Base-by-base conservation (phyloP, 192 early-diverging fungal species). In the Backusella psychrophila region DNA sequence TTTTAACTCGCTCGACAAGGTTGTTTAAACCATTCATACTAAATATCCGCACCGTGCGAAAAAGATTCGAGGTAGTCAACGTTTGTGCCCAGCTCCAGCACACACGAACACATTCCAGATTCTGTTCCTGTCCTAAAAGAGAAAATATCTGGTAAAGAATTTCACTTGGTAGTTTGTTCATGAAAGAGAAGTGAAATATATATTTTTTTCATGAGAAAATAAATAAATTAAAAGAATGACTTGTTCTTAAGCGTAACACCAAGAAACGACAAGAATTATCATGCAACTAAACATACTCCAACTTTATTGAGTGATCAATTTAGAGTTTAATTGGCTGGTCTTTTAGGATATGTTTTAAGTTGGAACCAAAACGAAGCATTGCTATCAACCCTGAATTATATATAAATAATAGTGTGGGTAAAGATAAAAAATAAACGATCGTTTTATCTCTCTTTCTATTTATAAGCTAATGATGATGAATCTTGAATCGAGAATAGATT, bases 161-260 rank as follows among this genome's bases (percentile, higher is more conserved):
- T 63, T 63, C 56, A 63, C 56, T 63, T 63, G 56, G 56, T 29
- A 63, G 26, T 29, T 63, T 63, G 7, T 63, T 63, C 56, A 63
- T 63, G 23, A 63, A 29, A 63, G 56, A 63, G 12, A 63, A 29
- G 56, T 14, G n/a, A 26, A 26, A 26, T 23, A 12, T 26, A 12
- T 12, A 33, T 26, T 26, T 63, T 21, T 59, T 63, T 29, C 56
- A 59, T 59, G 56, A 59, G 56, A 59, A 59, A 59, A 59, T 23
- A 59, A 29, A 59, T 26, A 23, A 26, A 59, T 21, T 59, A 56
- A 59, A 59, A 59, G 21, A 59, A 59, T 59, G 21, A 59, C 53
- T 59, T 59, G 21, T 59, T 53, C 21, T 53, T 53, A 56, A 59
- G 56, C 12, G 56, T 59, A 59, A 59, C 56, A 59, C 56, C 19